Evolutionary conservation across 176 grass and related monocot species (phyloP), one percentile per base, ranked within the genome.

Genomic region (Ampelocalamus luodianensis): DNA sequence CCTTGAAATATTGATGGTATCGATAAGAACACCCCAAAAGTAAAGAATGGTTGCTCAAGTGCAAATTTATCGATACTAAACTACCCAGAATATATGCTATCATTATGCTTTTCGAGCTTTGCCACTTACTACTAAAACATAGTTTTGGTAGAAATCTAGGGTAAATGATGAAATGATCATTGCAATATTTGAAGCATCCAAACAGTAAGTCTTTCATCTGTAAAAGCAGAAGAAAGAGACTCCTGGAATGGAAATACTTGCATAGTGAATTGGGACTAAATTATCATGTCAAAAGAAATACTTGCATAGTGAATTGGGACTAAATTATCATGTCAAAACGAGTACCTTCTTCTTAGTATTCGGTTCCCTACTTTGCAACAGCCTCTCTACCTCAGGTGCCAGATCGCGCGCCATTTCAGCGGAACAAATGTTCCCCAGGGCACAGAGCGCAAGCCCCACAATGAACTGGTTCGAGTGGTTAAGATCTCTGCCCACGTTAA

Each of bases 381-480:
- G 71, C 79, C 90, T 94, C 92, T 99, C 97, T 65, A 99, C 97
- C 90, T 99, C 97, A 71, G 97, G 84, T 49, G 97, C 91, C 22
- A 99, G 86, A 87, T 99, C 97, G 1, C 97, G 92, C 0, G 93
- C 97, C 97, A 99, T 99, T 92, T 99, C 97, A 63, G 97, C 91
- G 10, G 97, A 99, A 86, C 97, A 99, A 82, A 99, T 99, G 81
- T 99, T 99, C 61, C 97, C 97, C 42, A 99, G 85, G 72, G 97
- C 97, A 60, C 97, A 99, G 82, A 99, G 91, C 3, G 93, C 97
- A 67, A 99, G 97, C 27, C 97, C 97, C 74, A 96, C 93, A 34
- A 99, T 96, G 85, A 96, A 99, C 82, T 99, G 93, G 88, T 94
- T 99, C 63, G 97, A 96, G 65, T 99, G 97, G 83, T 96, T 96